Percentiles rank a stretch among this genome's conserved stretches.
Evolutionary conservation across 2,329 filamentous ascomycete genomes (phyloP).

Genomic region (Scleromitrula shiraiana): DNA sequence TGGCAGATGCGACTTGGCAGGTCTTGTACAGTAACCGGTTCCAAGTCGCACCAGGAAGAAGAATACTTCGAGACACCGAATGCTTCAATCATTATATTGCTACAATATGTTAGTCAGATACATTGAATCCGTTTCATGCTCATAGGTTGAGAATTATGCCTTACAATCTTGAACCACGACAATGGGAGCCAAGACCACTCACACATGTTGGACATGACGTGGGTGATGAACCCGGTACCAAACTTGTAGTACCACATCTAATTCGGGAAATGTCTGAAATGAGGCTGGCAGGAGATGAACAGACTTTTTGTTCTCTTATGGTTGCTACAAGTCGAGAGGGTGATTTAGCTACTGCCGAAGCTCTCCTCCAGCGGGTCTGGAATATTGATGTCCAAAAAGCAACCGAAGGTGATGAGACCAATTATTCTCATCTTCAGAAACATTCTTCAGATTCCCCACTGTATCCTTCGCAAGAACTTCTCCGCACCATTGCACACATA

Average conservation of each 20-base stretch:
- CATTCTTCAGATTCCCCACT: constrained; percentile 47
- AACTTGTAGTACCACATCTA: constrained; percentile 21
- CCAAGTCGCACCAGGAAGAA: not conserved
- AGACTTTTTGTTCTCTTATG: constrained; percentile 46
- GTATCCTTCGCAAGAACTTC: constrained; percentile 48
- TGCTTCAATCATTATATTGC: constrained; percentile 50
- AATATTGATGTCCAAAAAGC: constrained; percentile 32
- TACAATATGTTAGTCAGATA: constrained; percentile 38
- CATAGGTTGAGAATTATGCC: constrained; percentile 26
- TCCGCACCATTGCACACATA: constrained; percentile 59
- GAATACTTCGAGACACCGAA: constrained; percentile 36
- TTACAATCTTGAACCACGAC: constrained; percentile 23
- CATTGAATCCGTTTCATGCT: constrained; percentile 33
- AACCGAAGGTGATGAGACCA: constrained; percentile 28
- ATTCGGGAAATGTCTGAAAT: constrained; percentile 41
- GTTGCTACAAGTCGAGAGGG: constrained; percentile 45
- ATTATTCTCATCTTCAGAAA: no score
- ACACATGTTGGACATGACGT: constrained; percentile 21
- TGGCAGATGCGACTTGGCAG: constrained; percentile 40
- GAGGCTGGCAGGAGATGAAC: constrained; percentile 39
- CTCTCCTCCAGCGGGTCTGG: constrained; percentile 45
- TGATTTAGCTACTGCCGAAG: constrained; percentile 37
- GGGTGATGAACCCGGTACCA: constrained; percentile 16
- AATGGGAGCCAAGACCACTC: constrained; percentile 12
- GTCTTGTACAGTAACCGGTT: constrained; percentile 31